phyloP scores from a whole-genome alignment of 768 basidiomycete species.

The Pleurotus tuoliensis region DNA sequence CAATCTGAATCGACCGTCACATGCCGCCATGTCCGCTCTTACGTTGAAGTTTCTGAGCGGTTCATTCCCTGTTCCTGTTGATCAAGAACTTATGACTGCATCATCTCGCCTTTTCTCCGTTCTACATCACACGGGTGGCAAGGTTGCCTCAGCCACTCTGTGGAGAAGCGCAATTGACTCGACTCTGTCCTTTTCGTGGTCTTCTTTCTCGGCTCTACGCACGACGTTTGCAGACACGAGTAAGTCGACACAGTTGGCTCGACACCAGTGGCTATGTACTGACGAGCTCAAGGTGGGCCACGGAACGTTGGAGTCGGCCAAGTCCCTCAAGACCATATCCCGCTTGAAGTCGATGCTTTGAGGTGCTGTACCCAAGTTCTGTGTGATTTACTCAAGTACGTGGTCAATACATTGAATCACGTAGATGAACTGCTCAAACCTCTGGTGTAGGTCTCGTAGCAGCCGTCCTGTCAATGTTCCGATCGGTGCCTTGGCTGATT shows the following conservation, averaged over 20 bases:
- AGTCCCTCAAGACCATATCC: constrained; percentile 43
- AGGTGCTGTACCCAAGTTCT: constrained; percentile 50
- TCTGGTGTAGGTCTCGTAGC: constrained; percentile 39
- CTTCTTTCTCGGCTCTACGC: constrained; percentile 52
- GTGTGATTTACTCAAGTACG: constrained; percentile 50
- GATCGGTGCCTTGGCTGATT: constrained; percentile 54
- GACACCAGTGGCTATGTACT: no score
- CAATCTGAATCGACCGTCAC: constrained; percentile 55
- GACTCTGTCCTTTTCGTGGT: constrained; percentile 62
- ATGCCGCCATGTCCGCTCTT: constrained; percentile 47
- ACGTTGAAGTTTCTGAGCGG: constrained; percentile 57
- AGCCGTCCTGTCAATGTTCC: constrained; percentile 68
- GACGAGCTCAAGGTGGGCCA: neutral
- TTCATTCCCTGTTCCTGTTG: constrained; percentile 38
- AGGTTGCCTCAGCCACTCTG: constrained; percentile 63
- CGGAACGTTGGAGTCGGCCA: constrained; percentile 22
- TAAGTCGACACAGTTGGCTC: constrained; percentile 16
- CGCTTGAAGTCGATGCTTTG: constrained; percentile 60
- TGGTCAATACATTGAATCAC: constrained; percentile 2
- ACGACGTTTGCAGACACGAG: constrained; percentile 54
- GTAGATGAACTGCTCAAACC: constrained; percentile 7
- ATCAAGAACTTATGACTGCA: constrained; percentile 34
- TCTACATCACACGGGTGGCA: constrained; percentile 73
- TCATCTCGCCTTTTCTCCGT: constrained; percentile 57
- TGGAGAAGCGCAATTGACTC: constrained; percentile 80